Evolutionary conservation across 2,329 filamentous ascomycete genomes (phyloP).

Genomic region (Fusarium vanettenii): DNA sequence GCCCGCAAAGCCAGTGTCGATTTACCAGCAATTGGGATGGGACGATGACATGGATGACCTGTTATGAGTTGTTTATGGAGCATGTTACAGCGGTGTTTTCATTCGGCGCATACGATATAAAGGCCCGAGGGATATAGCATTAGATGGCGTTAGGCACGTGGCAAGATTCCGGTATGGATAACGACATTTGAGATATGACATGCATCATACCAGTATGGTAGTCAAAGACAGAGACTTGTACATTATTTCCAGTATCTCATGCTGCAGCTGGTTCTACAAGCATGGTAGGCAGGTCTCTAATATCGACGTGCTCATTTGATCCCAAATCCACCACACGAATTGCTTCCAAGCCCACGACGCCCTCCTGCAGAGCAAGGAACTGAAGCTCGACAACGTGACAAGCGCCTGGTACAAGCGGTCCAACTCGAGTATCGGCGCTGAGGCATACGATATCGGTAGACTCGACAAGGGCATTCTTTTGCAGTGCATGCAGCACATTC

Average conservation of each 20-base stretch:
- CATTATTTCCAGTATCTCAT: conserved; percentile 22
- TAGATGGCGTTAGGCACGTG: conserved; percentile 37
- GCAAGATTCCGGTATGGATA: conserved; percentile 34
- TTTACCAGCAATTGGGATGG: conserved; percentile 69
- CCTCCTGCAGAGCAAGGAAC: conserved; percentile 75
- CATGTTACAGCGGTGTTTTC: conserved; percentile 39
- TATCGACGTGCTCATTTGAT: conserved; percentile 81
- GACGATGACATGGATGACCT: conserved; percentile 66
- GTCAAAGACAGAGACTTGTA: conserved; percentile 6
- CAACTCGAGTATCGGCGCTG: conserved; percentile 79
- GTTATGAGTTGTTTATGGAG: conserved; percentile 46
- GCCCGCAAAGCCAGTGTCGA: conserved; percentile 51
- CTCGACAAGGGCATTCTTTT: conserved; percentile 73
- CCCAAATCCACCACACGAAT: conserved; percentile 79
- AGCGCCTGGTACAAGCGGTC: conserved; percentile 76
- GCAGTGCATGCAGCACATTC: conserved; percentile 76
- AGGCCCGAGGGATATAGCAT: conserved; percentile 35
- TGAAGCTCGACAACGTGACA: conserved; percentile 80
- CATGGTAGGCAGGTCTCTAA: conserved; percentile 78
- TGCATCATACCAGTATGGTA: conserved; percentile 31
- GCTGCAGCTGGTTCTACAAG: conserved; percentile 59
- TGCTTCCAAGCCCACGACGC: conserved; percentile 77
- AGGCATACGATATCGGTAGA: conserved; percentile 78
- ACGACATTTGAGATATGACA: conserved; percentile 39
- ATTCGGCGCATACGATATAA: conserved; percentile 30